These are phyloP conservation scores for Hypoxylon intermedium DNA, from an alignment of 495 filamentous ascomycete species.

Conservation along the genomic window DNA sequence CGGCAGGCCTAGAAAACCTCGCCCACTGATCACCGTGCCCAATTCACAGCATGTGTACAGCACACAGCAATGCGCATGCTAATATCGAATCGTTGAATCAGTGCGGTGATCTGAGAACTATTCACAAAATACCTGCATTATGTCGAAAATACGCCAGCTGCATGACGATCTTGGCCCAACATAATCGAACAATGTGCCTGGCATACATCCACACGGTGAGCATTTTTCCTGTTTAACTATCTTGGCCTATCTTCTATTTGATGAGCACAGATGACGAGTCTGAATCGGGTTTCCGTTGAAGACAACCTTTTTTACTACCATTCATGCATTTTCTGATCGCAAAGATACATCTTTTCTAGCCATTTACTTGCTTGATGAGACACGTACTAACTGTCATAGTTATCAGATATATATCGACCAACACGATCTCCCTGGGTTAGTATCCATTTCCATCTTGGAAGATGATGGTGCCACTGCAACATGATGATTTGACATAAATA, in stretches of 20 bases:
- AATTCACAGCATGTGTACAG: neutral
- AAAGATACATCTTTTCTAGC: neutral
- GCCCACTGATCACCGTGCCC: conserved; percentile 81
- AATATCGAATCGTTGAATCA: conserved; percentile 2
- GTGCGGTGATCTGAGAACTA: neutral
- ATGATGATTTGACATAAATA: conserved; percentile 73
- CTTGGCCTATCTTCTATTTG: conserved; percentile 48
- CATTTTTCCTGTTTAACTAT: conserved; percentile 12
- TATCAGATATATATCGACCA: neutral
- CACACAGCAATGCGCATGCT: conserved; percentile 6
- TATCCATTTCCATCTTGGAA: conserved; percentile 7
- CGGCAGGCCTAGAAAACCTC: conserved; percentile 99
- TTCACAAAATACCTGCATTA: too few relatives aligned
- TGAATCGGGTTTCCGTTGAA: conserved; percentile 82
- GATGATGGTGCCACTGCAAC: conserved; percentile 22
- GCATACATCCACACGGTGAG: conserved; percentile 31
- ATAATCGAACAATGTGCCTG: too few relatives aligned
- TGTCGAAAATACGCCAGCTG: too few relatives aligned
- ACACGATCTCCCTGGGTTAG: conserved; percentile 3
- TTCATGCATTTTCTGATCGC: conserved; percentile 78
- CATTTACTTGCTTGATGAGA: neutral
- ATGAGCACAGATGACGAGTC: conserved; percentile 91
- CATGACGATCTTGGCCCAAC: too few relatives aligned
- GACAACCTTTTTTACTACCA: conserved; percentile 75
- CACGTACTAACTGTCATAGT: conserved; percentile 17